Evolutionary conservation across 106 monocot species (phyloP), one percentile per base, ranked within the genome.

Genomic region (Vanilla planifolia): DNA sequence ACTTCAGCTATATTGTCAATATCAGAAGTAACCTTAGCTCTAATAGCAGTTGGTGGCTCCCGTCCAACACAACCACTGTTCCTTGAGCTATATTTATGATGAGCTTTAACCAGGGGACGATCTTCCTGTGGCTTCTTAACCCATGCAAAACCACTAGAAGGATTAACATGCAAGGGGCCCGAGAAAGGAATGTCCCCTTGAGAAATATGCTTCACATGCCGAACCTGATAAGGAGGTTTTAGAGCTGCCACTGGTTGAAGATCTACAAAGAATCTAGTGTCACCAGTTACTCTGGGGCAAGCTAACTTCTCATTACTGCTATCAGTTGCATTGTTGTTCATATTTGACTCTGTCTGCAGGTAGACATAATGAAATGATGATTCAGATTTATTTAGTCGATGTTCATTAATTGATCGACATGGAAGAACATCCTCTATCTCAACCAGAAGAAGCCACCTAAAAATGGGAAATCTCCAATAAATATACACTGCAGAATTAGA

Each of bases 141-240:
- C 88, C 91, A 98, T 25, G 87, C 73, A 75, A 98, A 91, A 46
- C 77, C 82, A 64, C 67, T 92, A n/a, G 88, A 92, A 60, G 96
- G 63, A 65, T 84, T 56, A 68, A 82, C 73, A 40, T 46, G 62
- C 37, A 98, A 36, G 10, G 91, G 92, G 0, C 82, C 98, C 21
- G 96, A 88, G 65, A 96, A 75, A 61, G 80, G 46, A 47, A 81
- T 65, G 29, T 75, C 78, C 20, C 65, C 71, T 37, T 68, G 67
- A 45, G 80, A 66, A 8, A 24, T 48, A 9, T 70, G 60, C 42
- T 76, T 78, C 10, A 23, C 15, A 43, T 52, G 73, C 2, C 23
- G 63, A 55, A 11, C 51, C 43, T 67, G 71, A 63, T 79, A 52
- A 60, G 50, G 61, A 46, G 35, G 69, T 39, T 67, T 78, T 53